A percentile compares a stretch with the other conserved stretches of the same genome.
Conservation (phyloP, 2,329 filamentous ascomycete species). For the Cladobotryum mycophilum region DNA sequence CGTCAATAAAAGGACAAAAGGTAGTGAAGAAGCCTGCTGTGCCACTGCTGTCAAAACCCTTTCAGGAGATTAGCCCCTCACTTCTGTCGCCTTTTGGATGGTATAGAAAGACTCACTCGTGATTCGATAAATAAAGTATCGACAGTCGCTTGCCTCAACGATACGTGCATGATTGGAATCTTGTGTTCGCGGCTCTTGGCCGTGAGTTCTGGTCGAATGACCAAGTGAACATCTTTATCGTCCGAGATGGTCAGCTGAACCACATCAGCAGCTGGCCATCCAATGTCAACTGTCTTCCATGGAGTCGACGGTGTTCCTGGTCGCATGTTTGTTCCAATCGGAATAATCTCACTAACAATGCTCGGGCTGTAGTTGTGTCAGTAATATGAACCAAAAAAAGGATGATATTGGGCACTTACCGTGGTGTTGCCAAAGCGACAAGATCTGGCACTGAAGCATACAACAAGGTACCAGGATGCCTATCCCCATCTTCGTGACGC, state of each 20-base stretch:
- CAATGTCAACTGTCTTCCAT: constrained; percentile 4
- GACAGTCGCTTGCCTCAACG: constrained; percentile 10
- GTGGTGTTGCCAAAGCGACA: neutral
- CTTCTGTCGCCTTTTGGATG: neutral
- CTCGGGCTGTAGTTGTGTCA: neutral
- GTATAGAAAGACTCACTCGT: constrained; percentile 11
- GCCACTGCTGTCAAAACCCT: constrained; percentile 15
- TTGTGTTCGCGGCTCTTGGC: constrained; percentile 16
- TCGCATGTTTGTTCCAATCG: neutral
- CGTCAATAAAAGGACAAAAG: constrained; percentile 20
- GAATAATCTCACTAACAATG: neutral
- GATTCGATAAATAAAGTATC: constrained; percentile 15
- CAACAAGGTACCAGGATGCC: neutral
- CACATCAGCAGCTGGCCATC: constrained; percentile 18
- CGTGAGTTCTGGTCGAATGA: constrained; percentile 17
- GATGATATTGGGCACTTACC: neutral
- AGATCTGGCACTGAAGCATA: neutral
- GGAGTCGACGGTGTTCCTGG: neutral
- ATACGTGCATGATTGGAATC: constrained; percentile 18
- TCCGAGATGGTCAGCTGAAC: constrained; percentile 15
- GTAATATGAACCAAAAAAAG: neutral
- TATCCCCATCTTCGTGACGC: constrained; percentile 4
- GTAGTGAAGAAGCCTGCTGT: constrained; percentile 23
- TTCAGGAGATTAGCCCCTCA: neutral
- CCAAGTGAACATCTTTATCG: constrained; percentile 15